A percentile compares a stretch with the other conserved stretches of the same genome.
phyloP scores from a whole-genome alignment of 1,284 basidiomycete species.

The Microbotryum saponariae region DNA sequence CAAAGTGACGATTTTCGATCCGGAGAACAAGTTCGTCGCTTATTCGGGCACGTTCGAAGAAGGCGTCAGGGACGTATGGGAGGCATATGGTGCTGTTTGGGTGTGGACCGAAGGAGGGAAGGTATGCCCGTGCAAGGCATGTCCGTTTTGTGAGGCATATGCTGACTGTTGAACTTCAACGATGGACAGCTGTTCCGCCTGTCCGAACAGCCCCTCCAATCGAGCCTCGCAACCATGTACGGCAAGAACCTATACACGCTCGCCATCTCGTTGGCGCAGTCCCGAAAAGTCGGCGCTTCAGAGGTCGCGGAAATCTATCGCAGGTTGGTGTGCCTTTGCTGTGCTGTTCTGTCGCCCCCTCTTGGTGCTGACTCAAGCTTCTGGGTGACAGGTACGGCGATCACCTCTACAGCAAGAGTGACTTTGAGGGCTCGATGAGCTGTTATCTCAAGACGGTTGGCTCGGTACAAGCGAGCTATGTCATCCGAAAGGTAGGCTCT shows the following conservation, averaged over 20 bases:
- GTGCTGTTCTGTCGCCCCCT: background rate
- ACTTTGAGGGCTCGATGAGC: slow-evolving; percentile 86
- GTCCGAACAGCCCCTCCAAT: slow-evolving; percentile 18
- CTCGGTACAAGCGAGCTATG: slow-evolving; percentile 82
- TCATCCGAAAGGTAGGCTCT: slow-evolving; percentile 74
- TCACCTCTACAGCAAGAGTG: slow-evolving; percentile 80
- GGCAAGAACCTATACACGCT: slow-evolving; percentile 44
- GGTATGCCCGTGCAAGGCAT: slow-evolving; percentile 45
- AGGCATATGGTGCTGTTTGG: slow-evolving; percentile 69
- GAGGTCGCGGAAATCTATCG: slow-evolving; percentile 77
- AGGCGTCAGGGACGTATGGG: slow-evolving; percentile 70
- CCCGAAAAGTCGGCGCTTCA: slow-evolving; percentile 41
- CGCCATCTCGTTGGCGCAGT: slow-evolving; percentile 63
- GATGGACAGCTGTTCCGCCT: slow-evolving; percentile 52
- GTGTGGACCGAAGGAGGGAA: slow-evolving; percentile 67
- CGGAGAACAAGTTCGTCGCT: slow-evolving; percentile 84
- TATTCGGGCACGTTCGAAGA: slow-evolving; percentile 61
- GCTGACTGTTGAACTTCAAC: slow-evolving; percentile 5
- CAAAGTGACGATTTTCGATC: slow-evolving; percentile 82
- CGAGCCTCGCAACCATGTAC: slow-evolving; percentile 19
- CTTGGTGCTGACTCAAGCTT: too few relatives aligned
- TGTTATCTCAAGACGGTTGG: slow-evolving; percentile 90
- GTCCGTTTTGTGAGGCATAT: background rate
- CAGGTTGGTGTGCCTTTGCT: slow-evolving; percentile 34
- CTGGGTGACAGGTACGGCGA: slow-evolving; percentile 63